A percentile compares a stretch with the other conserved stretches of the same genome.
Evolutionary conservation across 225 moss, liverwort and hornwort species (phyloP).

Genomic region (Anthoceros angustus): DNA sequence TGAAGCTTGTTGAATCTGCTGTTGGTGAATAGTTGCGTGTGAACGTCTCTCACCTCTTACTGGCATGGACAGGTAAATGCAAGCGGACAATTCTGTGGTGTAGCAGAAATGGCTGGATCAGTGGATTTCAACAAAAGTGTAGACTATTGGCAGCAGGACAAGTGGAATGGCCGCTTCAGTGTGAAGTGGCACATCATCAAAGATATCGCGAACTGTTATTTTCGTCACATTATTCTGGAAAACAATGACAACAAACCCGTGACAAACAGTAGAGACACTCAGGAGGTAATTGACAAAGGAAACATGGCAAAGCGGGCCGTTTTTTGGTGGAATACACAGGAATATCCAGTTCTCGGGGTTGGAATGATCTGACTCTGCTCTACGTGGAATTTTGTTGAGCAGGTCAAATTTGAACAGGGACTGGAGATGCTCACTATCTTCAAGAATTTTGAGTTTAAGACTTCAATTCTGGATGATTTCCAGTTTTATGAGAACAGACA

Average conservation of each 20-base stretch:
- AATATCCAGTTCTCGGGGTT: no score
- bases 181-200: conserved; percentile 97
- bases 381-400: conserved; percentile 6
- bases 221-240: conserved; percentile 90
- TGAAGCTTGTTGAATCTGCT: background rate
- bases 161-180: conserved; percentile 94
- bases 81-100: conserved; percentile 97
- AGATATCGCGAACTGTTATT: conserved; percentile 96
- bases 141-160: conserved; percentile 99
- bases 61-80: conserved; percentile 64
- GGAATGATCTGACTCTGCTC: background rate
- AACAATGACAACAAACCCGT: conserved; percentile 98
- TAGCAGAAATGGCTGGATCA: conserved; percentile 85
- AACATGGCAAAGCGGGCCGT: background rate
- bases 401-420: conserved; percentile 94
- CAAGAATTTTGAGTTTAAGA: conserved; percentile 70
- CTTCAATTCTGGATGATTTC: conserved; percentile 93
- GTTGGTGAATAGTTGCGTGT: background rate
- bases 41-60: background rate
- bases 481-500: conserved; percentile 96
- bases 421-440: conserved; percentile 87
- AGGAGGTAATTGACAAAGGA: conserved; percentile 42
- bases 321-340: no score
- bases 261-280: conserved; percentile 97
- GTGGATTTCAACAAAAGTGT: conserved; percentile 92